Conservation (phyloP, 805 yeast genomes). For the Maudiozyma serrabonitensis region DNA sequence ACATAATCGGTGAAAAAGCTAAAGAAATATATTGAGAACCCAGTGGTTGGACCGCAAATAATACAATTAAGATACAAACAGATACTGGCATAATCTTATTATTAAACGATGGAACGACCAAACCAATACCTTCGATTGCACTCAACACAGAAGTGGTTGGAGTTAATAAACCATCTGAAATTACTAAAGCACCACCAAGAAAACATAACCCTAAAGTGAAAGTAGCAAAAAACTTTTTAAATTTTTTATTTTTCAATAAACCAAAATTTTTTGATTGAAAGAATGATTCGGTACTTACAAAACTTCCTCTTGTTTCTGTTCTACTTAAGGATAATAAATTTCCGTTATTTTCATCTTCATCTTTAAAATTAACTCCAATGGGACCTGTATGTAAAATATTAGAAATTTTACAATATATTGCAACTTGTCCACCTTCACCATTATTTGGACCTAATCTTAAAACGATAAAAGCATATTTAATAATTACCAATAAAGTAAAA, state of each 20-base stretch:
- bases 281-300: background rate
- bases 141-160: background rate
- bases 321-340: background rate
- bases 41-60: background rate
- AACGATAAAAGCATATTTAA: background rate
- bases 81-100: background rate
- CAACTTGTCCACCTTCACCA: constrained; percentile 1
- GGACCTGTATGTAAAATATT: background rate
- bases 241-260: background rate
- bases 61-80: background rate
- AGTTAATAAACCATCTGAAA: background rate
- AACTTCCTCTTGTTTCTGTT: background rate
- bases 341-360: background rate
- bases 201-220: background rate
- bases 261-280: background rate
- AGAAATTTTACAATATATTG: background rate
- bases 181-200: background rate
- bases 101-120: background rate
- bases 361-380: background rate
- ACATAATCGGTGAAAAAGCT: background rate
- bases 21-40: background rate
- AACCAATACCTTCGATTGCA: background rate
- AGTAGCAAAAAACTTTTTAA: background rate
- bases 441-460: background rate
- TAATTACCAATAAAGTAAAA: background rate